Base-by-base conservation (phyloP, 1,284 basidiomycete species). In the Tausonia pullulans region DNA sequence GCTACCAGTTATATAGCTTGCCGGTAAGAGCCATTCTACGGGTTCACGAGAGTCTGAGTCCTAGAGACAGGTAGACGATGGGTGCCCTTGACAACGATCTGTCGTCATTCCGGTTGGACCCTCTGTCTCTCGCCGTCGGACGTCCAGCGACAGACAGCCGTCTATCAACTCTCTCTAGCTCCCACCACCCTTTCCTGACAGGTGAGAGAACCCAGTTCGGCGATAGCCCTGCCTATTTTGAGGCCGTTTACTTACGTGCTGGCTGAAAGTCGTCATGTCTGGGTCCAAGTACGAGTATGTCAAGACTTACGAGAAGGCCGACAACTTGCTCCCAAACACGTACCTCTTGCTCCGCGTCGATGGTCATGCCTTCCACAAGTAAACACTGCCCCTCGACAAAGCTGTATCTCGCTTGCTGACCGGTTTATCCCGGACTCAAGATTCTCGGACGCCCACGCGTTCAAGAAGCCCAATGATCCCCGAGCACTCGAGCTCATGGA, bases 361-460 rank as follows among this genome's bases (percentile, higher is more conserved):
- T 72, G 95, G 95, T 0, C 90, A 92, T 71, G 87, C 88, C 0
- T 99, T 99, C 74, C 94, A 98, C 78, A 85, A 87, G 89, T 94
- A 68, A 68, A 82, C 69, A 63, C 40, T 52, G 27, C 5, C 60
- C 39, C 44, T 45, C 41, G 27, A 39, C 55, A n/a, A 1, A 27
- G 2, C 27, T 27, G 1, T 27, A 27, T 14, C 62, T 11, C 4
- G 4, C 46, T 10, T 46, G 48, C 10, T 14, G 13, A 39, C 49
- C 39, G n/a, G n/a, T 49, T 39, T 39, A 13, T 57, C 39, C 14
- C 41, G 11, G 14, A 14, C 4, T 40, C 13, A 71, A 93, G 92
- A 63, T 91, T 98, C 74, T 90, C 92, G 0, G 85, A 88, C 16
- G 80, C 80, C 14, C 94, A 98, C 72, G 72, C 74, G 0, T 98